Evolutionary conservation across 768 basidiomycete species (phyloP), one percentile per base, ranked within the genome.

Genomic region (Tricholoma terreum): DNA sequence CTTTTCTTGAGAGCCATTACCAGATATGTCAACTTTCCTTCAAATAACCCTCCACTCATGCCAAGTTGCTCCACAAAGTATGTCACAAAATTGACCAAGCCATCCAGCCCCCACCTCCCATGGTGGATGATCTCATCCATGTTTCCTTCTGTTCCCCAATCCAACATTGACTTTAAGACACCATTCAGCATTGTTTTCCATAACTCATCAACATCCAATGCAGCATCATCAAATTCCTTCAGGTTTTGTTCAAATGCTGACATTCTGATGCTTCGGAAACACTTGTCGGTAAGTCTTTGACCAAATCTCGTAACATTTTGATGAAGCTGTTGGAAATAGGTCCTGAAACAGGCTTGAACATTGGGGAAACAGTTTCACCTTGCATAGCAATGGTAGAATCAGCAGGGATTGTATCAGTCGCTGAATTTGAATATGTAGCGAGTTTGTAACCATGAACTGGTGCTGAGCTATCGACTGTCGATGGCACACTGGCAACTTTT

Each of bases 21-120:
- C 8, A 72, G 56, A 14, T 43, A 30, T 14, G 17, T 17, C n/a
- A 71, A 48, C 55, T 70, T 70, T 11, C 66, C 67, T 55, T 70
- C 58, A 58, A 72, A 67, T 22, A 70, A 42, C 10, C 43, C 64
- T 22, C 56, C 62, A 35, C 48, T 60, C 1, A 72, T 62, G 14
- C 66, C 61, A 1, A 57, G 43, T 38, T 60, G 53, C 9, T 36
- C 51, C 2, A 67, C 48, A 52, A 70, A 68, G 58, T 67, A 64
- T n/a, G 50, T 46, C 31, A 66, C 56, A 24, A 70, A 67, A 5
- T 42, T 34, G 1, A 52, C 24, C 6, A 70, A 48, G 4, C 68
- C 64, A 45, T 62, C 59, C 14, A 70, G n/a, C 6, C 71, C 69
- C 38, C 54, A 30, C 35, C 48, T 43, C 15, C 65, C 65, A 2